A percentile compares a stretch with the other conserved stretches of the same genome.
These are phyloP conservation scores for Russula emetica DNA, from an alignment of 768 basidiomycete species.

Conservation along the genomic window DNA sequence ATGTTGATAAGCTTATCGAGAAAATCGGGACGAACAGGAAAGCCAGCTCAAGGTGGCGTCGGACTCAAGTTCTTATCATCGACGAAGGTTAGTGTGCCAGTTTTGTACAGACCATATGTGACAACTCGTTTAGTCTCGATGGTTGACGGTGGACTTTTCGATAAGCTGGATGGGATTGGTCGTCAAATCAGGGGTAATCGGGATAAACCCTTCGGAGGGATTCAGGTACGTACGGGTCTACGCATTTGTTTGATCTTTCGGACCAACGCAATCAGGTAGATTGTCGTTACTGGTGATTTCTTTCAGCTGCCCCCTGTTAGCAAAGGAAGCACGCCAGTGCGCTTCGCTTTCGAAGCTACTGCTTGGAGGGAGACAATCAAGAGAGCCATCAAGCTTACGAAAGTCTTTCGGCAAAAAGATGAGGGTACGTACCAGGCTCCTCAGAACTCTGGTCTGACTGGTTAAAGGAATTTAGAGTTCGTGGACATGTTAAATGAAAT, in stretches of 20 bases:
- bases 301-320: slow-evolving; percentile 95
- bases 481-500: slow-evolving; percentile 98
- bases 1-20: slow-evolving; percentile 51
- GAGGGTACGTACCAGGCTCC: slow-evolving; percentile 51
- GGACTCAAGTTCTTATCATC: slow-evolving; percentile 80
- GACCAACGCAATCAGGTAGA: slow-evolving; percentile 38
- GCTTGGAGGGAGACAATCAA: slow-evolving; percentile 71
- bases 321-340: slow-evolving; percentile 54
- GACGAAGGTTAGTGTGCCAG: slow-evolving; percentile 57
- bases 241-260: background rate
- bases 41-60: slow-evolving; percentile 69
- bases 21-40: slow-evolving; percentile 84
- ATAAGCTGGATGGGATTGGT: slow-evolving; percentile 79
- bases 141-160: slow-evolving; percentile 91
- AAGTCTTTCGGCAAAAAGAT: slow-evolving; percentile 93
- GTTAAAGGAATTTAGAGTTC: slow-evolving; percentile 53
- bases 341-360: slow-evolving; percentile 89
- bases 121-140: slow-evolving; percentile 71
- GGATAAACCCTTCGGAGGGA: slow-evolving; percentile 79
- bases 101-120: slow-evolving; percentile 7
- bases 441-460: slow-evolving; percentile 11
- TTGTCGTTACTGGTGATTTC: slow-evolving; percentile 95
- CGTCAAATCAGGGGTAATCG: slow-evolving; percentile 54
- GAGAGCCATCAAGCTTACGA: slow-evolving; percentile 86
- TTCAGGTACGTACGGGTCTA: slow-evolving; percentile 54